Evolutionary conservation across 2,329 filamentous ascomycete genomes (phyloP).

Genomic region (Decorospora gaudefroyi): DNA sequence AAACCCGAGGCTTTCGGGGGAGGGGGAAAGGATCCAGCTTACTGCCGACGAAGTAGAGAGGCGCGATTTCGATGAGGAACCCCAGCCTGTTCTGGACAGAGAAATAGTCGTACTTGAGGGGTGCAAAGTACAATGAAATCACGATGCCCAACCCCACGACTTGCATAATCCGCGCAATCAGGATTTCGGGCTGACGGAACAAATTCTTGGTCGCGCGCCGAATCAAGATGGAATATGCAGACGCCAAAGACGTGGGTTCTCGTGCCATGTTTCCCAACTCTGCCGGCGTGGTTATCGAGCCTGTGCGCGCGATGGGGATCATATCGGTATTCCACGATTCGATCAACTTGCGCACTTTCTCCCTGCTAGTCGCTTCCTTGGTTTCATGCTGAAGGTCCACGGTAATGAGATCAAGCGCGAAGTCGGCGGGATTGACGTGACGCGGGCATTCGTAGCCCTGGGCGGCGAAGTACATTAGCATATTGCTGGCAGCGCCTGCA

Average conservation of each 20-base stretch:
- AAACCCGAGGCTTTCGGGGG: background rate
- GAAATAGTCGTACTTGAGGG: slow-evolving; percentile 69
- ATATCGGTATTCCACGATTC: slow-evolving; percentile 57
- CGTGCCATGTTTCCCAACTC: slow-evolving; percentile 71
- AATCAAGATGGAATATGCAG: slow-evolving; percentile 69
- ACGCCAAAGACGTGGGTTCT: slow-evolving; percentile 63
- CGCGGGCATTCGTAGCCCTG: slow-evolving; percentile 68
- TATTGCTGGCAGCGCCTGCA: slow-evolving; percentile 64
- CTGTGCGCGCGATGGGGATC: slow-evolving; percentile 30
- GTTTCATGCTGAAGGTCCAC: slow-evolving; percentile 70
- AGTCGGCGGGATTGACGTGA: slow-evolving; percentile 77
- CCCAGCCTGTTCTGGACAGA: slow-evolving; percentile 74
- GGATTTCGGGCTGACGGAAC: slow-evolving; percentile 46
- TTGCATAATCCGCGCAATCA: slow-evolving; percentile 47
- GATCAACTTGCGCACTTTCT: slow-evolving; percentile 65
- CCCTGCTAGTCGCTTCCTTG: slow-evolving; percentile 65
- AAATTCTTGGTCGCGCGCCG: slow-evolving; percentile 69
- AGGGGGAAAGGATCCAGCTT: slow-evolving; percentile 15
- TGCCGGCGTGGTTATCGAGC: slow-evolving; percentile 65
- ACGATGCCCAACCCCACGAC: slow-evolving; percentile 46
- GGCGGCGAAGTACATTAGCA: slow-evolving; percentile 66
- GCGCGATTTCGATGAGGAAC: slow-evolving; percentile 71
- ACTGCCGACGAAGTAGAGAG: slow-evolving; percentile 73
- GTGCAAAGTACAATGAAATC: slow-evolving; percentile 64
- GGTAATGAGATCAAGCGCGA: slow-evolving; percentile 75